These are phyloP conservation scores for Quercus ilex DNA, from an alignment of 306 rosid species.

Conservation along the genomic window DNA sequence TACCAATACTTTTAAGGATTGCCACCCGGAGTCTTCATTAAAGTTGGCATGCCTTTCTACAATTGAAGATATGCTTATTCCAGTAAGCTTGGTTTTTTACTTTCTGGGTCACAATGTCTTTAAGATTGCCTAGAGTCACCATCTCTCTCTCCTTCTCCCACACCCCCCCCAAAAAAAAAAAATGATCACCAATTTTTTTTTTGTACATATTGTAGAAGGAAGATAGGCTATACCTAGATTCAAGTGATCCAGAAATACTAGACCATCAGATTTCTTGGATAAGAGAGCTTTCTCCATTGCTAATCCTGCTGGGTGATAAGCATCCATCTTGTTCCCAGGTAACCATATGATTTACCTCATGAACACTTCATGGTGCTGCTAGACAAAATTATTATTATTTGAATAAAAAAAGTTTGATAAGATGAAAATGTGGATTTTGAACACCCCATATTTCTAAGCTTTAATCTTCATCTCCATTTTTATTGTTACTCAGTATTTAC, in stretches of 20 bases:
- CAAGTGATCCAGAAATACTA: constrained; percentile 44
- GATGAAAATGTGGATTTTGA: constrained; percentile 6
- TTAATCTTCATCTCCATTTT: background rate
- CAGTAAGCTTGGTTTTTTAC: constrained; percentile 50
- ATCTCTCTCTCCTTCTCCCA: background rate
- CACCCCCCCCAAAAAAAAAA: background rate
- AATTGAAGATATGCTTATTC: constrained; percentile 66
- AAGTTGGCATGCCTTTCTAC: constrained; percentile 70
- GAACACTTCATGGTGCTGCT: constrained; percentile 6
- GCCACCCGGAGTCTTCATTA: constrained; percentile 65
- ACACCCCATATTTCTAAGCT: constrained; percentile 13
- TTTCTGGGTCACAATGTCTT: background rate
- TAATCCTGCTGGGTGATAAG: constrained; percentile 65
- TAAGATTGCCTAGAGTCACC: background rate
- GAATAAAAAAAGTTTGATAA: background rate
- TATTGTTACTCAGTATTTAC: background rate
- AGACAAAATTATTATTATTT: background rate
- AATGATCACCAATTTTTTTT: background rate
- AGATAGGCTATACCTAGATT: constrained; percentile 35
- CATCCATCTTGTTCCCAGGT: constrained; percentile 61
- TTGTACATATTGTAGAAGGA: constrained; percentile 41
- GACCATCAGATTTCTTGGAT: constrained; percentile 66
- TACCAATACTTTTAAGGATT: constrained; percentile 62
- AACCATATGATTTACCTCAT: constrained; percentile 18
- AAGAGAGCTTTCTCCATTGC: constrained; percentile 64